Evolutionary conservation across 768 basidiomycete species (phyloP).

Genomic region (Tulasnella sp.): DNA sequence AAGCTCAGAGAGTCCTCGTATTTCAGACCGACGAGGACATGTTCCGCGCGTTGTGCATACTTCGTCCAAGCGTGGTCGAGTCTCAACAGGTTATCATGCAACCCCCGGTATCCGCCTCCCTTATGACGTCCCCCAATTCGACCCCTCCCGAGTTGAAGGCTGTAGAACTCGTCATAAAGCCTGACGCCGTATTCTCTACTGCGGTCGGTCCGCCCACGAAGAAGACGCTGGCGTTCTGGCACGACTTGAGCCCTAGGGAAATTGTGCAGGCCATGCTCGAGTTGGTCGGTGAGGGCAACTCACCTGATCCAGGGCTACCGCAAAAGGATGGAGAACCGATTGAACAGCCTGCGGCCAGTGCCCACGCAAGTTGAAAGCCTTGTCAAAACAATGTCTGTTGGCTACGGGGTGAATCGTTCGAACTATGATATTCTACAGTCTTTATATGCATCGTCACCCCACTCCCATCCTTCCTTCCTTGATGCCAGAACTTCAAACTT

Average conservation of each 20-base stretch:
- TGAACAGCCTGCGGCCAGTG: background rate
- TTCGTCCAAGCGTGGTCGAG: constrained; percentile 36
- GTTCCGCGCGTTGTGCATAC: constrained; percentile 73
- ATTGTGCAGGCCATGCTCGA: constrained; percentile 69
- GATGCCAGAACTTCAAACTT: no score
- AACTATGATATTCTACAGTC: no score
- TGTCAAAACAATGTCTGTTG: no score
- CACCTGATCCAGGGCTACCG: background rate
- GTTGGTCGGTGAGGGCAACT: constrained; percentile 31
- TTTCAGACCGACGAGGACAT: constrained; percentile 93
- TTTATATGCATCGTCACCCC: no score
- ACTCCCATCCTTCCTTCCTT: no score
- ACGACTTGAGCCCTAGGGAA: constrained; percentile 80
- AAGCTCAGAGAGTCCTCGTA: background rate
- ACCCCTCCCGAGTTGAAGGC: constrained; percentile 24
- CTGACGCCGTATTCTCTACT: constrained; percentile 77
- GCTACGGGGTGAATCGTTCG: no score
- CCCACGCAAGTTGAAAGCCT: background rate
- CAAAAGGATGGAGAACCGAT: constrained; percentile 6
- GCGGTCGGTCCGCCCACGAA: constrained; percentile 87
- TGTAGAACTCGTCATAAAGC: constrained; percentile 50
- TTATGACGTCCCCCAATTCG: constrained; percentile 29
- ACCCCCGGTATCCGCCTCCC: constrained; percentile 44
- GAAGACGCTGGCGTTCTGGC: constrained; percentile 84
- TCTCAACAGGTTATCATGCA: constrained; percentile 29